A percentile compares a stretch with the other conserved stretches of the same genome.
Evolutionary conservation across 371 early-diverging fungal genomes (phyloP).

Genomic region (Apophysomyces trapeziformis): DNA sequence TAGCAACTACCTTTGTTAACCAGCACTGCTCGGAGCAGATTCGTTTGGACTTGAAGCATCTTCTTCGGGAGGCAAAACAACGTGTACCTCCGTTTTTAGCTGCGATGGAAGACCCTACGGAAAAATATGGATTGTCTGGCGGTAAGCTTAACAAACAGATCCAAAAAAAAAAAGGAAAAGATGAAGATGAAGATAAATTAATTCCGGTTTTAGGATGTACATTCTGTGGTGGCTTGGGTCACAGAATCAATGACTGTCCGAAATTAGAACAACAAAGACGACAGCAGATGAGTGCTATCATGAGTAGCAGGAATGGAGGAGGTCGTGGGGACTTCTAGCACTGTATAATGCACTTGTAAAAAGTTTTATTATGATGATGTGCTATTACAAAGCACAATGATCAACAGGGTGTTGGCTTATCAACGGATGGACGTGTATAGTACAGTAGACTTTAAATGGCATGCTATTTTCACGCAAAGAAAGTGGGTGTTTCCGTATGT

Average conservation of each 20-base stretch:
- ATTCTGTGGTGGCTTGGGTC: slow-evolving; percentile 95
- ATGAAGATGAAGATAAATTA: background rate
- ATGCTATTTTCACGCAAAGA: no score
- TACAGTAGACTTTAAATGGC: no score
- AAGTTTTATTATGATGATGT: background rate
- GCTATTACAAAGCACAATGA: no score
- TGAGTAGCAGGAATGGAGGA: slow-evolving; percentile 38
- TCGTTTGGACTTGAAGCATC: slow-evolving; percentile 90
- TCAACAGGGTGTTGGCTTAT: no score
- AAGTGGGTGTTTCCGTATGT: no score
- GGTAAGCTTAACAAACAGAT: slow-evolving; percentile 34
- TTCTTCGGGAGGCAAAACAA: slow-evolving; percentile 93
- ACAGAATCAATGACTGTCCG: slow-evolving; percentile 91
- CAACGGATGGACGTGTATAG: no score
- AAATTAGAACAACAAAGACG: slow-evolving; percentile 77
- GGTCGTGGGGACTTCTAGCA: slow-evolving; percentile 48
- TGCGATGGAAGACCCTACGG: slow-evolving; percentile 87
- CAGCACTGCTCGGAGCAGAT: slow-evolving; percentile 85
- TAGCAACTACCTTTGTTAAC: slow-evolving; percentile 97
- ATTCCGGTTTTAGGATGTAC: slow-evolving; percentile 75
- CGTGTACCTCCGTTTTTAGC: slow-evolving; percentile 87
- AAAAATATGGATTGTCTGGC: slow-evolving; percentile 72
- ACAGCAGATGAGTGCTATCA: slow-evolving; percentile 60
- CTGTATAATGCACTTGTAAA: background rate
- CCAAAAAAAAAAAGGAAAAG: background rate